Evolutionary conservation across 306 rosid genomes (phyloP).

Genomic region (Ormosia emarginata): DNA sequence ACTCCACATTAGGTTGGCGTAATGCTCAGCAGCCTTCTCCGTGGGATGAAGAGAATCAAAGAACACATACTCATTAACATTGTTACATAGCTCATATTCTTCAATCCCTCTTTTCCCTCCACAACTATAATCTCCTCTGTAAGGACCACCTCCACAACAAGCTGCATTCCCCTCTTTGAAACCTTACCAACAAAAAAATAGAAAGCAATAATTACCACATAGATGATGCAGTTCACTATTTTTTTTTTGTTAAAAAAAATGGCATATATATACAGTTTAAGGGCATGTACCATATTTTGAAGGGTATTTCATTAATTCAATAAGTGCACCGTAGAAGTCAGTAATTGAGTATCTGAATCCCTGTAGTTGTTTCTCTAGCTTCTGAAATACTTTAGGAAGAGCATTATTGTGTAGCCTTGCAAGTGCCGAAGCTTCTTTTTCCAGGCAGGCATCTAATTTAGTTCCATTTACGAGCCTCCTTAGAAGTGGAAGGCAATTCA

Average conservation of each 20-base stretch:
- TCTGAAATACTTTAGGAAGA: conserved; percentile 13
- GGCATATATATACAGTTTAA: neutral
- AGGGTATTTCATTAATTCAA: conserved; percentile 29
- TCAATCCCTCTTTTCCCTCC: conserved; percentile 50
- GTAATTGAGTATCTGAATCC: conserved; percentile 41
- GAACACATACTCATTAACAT: conserved; percentile 32
- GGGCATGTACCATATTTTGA: conserved; percentile 26
- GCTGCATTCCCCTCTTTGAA: conserved; percentile 44
- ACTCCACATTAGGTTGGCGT: conserved; percentile 39
- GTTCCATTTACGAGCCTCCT: conserved; percentile 18
- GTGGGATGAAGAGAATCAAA: conserved; percentile 54
- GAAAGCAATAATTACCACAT: neutral
- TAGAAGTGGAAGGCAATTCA: conserved; percentile 24
- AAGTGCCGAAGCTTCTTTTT: conserved; percentile 18
- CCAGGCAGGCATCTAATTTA: conserved; percentile 19
- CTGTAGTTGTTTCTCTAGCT: conserved; percentile 22
- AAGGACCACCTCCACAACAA: conserved; percentile 62
- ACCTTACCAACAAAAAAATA: conserved; percentile 16
- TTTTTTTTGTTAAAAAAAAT: neutral
- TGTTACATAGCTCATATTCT: conserved; percentile 39
- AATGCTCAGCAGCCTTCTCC: conserved; percentile 28
- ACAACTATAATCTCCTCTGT: conserved; percentile 52
- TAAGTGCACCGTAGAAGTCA: conserved; percentile 1
- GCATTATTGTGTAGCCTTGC: conserved; percentile 40
- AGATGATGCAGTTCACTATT: neutral